These are phyloP conservation scores for Pholiota molesta DNA, from an alignment of 768 basidiomycete genomes.

Conservation along the genomic window DNA sequence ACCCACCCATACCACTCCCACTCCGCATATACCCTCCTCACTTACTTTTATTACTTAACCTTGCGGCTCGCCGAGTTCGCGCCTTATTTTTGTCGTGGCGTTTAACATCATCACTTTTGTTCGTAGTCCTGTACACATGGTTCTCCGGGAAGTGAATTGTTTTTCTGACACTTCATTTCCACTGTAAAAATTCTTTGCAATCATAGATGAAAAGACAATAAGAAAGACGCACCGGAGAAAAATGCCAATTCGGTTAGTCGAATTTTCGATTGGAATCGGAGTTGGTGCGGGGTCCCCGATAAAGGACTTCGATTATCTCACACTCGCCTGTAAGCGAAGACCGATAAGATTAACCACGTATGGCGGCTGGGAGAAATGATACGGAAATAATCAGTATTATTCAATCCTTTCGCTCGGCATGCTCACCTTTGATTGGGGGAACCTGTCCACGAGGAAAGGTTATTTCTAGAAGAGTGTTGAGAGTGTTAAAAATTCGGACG, in stretches of 20 bases:
- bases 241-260: conserved; percentile 17
- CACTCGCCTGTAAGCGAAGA: conserved; percentile 14
- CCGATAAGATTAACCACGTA: conserved; percentile 19
- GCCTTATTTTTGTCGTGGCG: conserved; percentile 20
- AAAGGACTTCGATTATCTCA: conserved; percentile 10
- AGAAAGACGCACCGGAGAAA: conserved; percentile 27
- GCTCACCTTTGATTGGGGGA: background rate
- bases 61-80: conserved; percentile 16
- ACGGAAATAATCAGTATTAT: conserved; percentile 13
- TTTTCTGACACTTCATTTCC: conserved; percentile 27
- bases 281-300: conserved; percentile 19
- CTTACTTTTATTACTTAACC: conserved; percentile 29
- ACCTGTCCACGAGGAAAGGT: background rate
- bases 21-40: conserved; percentile 27
- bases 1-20: conserved; percentile 25
- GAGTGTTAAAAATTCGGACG: background rate
- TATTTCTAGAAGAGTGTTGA: background rate
- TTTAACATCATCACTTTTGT: conserved; percentile 14
- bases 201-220: conserved; percentile 27
- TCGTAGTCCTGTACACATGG: conserved; percentile 23
- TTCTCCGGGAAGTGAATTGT: conserved; percentile 20
- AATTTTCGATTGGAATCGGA: conserved; percentile 25
- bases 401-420: conserved; percentile 1
- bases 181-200: conserved; percentile 16
- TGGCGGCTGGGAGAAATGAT: conserved; percentile 11